Evolutionary conservation across 495 filamentous ascomycete genomes (phyloP).

Genomic region (Terfezia claveryi): DNA sequence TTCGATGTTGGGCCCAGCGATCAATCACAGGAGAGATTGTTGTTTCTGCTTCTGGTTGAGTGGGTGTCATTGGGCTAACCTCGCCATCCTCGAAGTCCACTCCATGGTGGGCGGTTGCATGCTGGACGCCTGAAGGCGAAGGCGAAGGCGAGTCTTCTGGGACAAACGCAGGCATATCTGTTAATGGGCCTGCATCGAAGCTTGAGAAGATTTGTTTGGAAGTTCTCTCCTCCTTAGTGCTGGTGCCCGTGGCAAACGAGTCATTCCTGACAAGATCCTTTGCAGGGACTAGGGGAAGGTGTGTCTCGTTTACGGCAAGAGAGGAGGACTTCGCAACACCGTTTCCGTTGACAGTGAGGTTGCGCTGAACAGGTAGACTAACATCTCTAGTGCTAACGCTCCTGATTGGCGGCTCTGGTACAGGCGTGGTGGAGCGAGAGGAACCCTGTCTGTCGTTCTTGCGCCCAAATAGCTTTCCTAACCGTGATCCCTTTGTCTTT

Average conservation of each 20-base stretch:
- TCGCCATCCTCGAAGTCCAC: background rate
- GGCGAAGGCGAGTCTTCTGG: constrained; percentile 38
- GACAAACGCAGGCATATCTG: constrained; percentile 67
- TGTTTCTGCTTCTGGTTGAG: constrained; percentile 9
- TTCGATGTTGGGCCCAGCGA: constrained; percentile 85
- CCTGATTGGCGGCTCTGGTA: background rate
- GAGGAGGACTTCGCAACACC: background rate
- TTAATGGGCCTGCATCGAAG: constrained; percentile 77
- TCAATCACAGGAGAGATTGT: constrained; percentile 31
- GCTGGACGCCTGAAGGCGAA: background rate
- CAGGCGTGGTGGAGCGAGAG: background rate
- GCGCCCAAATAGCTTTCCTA: background rate
- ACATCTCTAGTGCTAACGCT: background rate
- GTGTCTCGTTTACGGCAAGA: background rate
- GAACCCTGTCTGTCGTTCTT: background rate
- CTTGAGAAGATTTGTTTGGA: constrained; percentile 52
- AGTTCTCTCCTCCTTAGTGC: constrained; percentile 38
- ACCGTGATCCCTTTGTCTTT: background rate
- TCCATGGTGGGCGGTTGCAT: no score
- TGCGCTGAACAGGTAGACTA: background rate
- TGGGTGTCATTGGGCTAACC: background rate
- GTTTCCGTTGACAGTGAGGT: background rate
- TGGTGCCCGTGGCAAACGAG: constrained; percentile 31
- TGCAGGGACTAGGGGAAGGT: background rate
- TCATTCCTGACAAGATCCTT: constrained; percentile 24